These are phyloP conservation scores for Naegleria gruberi DNA, from an alignment of 208 protist species.

Conservation along the genomic window DNA sequence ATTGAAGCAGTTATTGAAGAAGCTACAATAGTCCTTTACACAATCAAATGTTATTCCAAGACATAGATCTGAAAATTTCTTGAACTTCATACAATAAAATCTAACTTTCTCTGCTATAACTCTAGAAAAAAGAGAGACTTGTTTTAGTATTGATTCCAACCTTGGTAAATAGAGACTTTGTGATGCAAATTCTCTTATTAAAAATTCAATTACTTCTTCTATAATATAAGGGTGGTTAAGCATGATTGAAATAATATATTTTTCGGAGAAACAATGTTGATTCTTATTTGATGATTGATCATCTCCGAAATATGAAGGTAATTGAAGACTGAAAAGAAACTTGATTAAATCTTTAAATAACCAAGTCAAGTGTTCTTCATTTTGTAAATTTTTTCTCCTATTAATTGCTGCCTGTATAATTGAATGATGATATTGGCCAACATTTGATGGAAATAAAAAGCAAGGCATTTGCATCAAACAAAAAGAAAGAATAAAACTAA, in stretches of 20 bases:
- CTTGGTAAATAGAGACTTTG: neutral
- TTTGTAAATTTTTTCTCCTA: neutral
- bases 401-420: neutral
- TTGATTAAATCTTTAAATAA: neutral
- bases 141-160: neutral
- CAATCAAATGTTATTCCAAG: neutral
- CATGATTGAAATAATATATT: neutral
- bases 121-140: neutral
- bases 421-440: neutral
- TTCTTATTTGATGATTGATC: neutral
- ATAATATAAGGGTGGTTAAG: neutral
- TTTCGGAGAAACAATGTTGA: neutral
- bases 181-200: neutral
- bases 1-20: neutral
- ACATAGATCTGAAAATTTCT: neutral
- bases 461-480: neutral
- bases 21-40: neutral
- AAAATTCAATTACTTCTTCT: neutral
- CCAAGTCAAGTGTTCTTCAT: neutral
- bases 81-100: neutral
- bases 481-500: neutral
- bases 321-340: no score
- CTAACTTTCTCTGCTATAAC: neutral
- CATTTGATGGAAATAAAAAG: neutral
- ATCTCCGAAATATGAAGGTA: neutral